Conservation (phyloP, 345 rosid species). For the Trapa incisa region DNA sequence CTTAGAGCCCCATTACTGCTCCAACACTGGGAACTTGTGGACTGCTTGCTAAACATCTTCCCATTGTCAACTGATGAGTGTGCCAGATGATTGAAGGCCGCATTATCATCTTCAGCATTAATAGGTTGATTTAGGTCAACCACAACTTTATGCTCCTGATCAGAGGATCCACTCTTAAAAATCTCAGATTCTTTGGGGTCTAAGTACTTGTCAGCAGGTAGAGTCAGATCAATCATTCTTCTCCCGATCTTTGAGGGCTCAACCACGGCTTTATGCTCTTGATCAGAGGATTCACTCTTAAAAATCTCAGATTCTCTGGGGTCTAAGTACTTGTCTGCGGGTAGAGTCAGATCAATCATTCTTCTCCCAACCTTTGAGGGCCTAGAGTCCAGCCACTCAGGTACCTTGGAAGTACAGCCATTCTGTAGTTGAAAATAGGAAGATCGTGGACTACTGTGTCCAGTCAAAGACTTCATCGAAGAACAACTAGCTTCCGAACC, state of each 20-base stretch:
- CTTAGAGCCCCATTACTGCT: conserved; percentile 10
- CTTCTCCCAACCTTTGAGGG: conserved; percentile 63
- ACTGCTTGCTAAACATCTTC: too few relatives aligned
- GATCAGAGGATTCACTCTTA: conserved; percentile 19
- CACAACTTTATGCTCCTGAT: conserved; percentile 27
- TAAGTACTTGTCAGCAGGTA: conserved; percentile 66
- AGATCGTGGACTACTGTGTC: conserved; percentile 38
- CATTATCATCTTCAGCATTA: conserved; percentile 31
- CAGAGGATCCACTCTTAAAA: conserved; percentile 17
- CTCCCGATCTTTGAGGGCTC: conserved; percentile 71
- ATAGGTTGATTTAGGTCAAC: conserved; percentile 81
- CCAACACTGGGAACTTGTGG: conserved; percentile 11
- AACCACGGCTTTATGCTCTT: conserved; percentile 31
- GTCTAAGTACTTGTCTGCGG: conserved; percentile 64
- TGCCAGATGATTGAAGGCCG: conserved; percentile 20
- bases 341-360: conserved; percentile 78
- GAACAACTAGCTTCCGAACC: conserved; percentile 36
- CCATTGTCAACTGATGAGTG: conserved; percentile 16
- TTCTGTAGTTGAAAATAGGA: conserved; percentile 39
- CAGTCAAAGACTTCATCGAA: conserved; percentile 32
- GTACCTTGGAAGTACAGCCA: conserved; percentile 37
- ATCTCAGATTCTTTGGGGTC: conserved; percentile 40
- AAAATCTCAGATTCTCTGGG: conserved; percentile 31
- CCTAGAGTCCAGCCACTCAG: conserved; percentile 50
- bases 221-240: conserved; percentile 73